These are phyloP conservation scores for Linderina pennispora DNA, from an alignment of 192 early-diverging fungal species.

Conservation along the genomic window DNA sequence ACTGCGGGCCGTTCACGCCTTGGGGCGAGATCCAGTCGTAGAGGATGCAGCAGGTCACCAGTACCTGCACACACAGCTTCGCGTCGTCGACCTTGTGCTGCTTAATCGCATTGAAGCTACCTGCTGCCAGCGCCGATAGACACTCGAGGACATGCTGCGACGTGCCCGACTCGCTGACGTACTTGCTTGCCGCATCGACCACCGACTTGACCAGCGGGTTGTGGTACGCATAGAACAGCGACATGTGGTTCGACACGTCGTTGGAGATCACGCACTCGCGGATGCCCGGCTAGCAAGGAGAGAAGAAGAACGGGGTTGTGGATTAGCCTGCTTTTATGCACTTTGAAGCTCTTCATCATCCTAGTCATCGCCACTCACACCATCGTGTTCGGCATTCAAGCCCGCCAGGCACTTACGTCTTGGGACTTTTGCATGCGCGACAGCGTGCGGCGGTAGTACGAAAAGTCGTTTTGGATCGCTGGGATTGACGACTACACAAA, in stretches of 20 bases:
- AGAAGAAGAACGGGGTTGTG: neutral
- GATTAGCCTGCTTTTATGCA: no score
- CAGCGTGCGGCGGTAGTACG: constrained; percentile 90
- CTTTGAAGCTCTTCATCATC: no score
- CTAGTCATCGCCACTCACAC: no score
- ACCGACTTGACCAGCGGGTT: constrained; percentile 88
- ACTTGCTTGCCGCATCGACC: constrained; percentile 71
- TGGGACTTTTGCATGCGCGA: constrained; percentile 65
- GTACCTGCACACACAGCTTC: constrained; percentile 75
- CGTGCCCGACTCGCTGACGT: constrained; percentile 53
- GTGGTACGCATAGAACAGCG: constrained; percentile 94
- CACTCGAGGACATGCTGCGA: constrained; percentile 56
- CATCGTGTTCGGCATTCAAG: neutral
- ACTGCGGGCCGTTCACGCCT: constrained; percentile 71
- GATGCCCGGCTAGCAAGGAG: constrained; percentile 36
- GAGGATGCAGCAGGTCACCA: constrained; percentile 82
- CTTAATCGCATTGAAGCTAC: constrained; percentile 73
- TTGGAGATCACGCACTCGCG: constrained; percentile 64
- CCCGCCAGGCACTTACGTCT: constrained; percentile 46
- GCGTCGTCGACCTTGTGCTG: constrained; percentile 53
- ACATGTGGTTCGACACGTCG: constrained; percentile 89
- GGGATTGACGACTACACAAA: constrained; percentile 34
- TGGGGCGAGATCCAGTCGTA: constrained; percentile 84
- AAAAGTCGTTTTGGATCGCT: constrained; percentile 92
- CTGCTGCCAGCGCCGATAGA: constrained; percentile 66